Conservation (phyloP, 345 rosid species). For the Brassica cretica region DNA sequence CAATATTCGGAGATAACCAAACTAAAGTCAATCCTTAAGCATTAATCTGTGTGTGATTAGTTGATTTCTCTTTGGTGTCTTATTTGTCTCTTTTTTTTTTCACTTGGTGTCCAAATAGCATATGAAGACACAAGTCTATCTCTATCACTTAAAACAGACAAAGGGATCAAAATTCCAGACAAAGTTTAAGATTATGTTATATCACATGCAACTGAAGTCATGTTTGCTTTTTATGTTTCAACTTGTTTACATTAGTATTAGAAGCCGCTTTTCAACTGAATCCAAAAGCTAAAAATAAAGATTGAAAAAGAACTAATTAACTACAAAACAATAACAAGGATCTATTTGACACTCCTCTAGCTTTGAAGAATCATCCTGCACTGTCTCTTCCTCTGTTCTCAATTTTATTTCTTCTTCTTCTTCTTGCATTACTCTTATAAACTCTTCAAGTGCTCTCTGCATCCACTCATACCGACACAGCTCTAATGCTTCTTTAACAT, state of each 20-base stretch:
- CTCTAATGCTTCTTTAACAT: slow-evolving; percentile 55
- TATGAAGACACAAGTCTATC: slow-evolving; percentile 14
- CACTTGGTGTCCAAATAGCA: slow-evolving; percentile 24
- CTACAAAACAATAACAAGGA: slow-evolving; percentile 35
- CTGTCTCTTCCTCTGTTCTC: slow-evolving; percentile 36
- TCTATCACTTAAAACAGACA: slow-evolving; percentile 23
- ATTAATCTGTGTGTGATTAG: slow-evolving; percentile 27
- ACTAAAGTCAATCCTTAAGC: slow-evolving; percentile 31
- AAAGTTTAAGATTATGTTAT: neutral
- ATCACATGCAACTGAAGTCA: slow-evolving; percentile 20
- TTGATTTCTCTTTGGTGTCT: neutral
- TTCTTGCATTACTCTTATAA: slow-evolving; percentile 42
- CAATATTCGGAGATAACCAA: slow-evolving; percentile 15
- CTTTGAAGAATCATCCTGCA: slow-evolving; percentile 37
- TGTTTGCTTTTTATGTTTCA: slow-evolving; percentile 16
- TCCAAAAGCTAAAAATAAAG: slow-evolving; percentile 20
- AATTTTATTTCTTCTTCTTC: slow-evolving; percentile 9
- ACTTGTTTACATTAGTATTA: slow-evolving; percentile 24
- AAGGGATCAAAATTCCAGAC: slow-evolving; percentile 16
- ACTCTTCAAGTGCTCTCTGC: slow-evolving; percentile 61
- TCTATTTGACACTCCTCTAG: slow-evolving; percentile 30
- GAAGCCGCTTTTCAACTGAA: neutral
- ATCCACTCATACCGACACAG: slow-evolving; percentile 87
- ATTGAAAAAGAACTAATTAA: slow-evolving; percentile 23
- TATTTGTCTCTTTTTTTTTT: slow-evolving; percentile 24